phyloP scores from a whole-genome alignment of 805 yeast genomes.

The Metschnikowia gelsemii region DNA sequence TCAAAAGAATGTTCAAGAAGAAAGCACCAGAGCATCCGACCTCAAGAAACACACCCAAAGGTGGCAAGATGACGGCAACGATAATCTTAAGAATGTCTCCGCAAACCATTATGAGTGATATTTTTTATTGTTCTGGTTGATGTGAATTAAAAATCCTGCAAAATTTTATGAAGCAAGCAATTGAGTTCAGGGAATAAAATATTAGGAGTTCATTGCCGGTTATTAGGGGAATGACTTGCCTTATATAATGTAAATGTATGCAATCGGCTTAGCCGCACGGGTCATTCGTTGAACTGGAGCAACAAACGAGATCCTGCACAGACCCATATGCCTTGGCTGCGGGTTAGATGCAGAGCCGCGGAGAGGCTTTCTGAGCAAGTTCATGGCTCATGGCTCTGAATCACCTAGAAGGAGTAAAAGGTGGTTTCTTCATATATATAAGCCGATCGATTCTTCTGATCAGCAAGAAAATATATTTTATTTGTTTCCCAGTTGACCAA shows the following conservation, averaged over 20 bases:
- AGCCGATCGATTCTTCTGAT: too few relatives aligned
- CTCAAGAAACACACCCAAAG: slow-evolving; percentile 62
- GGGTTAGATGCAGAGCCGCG: too few relatives aligned
- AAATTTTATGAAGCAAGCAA: too few relatives aligned
- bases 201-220: too few relatives aligned
- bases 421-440: too few relatives aligned
- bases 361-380: too few relatives aligned
- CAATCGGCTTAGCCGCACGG: slow-evolving; percentile 6
- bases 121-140: not conserved
- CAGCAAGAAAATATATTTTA: too few relatives aligned
- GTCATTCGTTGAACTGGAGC: slow-evolving; percentile 3
- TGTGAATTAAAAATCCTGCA: not conserved
- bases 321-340: too few relatives aligned
- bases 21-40: slow-evolving; percentile 48
- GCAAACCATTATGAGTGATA: slow-evolving; percentile 32
- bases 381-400: too few relatives aligned
- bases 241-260: slow-evolving; percentile 1
- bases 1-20: slow-evolving; percentile 58
- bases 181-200: too few relatives aligned
- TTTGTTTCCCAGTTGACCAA: too few relatives aligned
- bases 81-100: slow-evolving; percentile 54
- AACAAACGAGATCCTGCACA: slow-evolving; percentile 2
- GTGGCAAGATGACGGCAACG: slow-evolving; percentile 54
- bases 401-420: too few relatives aligned
- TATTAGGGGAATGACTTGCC: not conserved